Conservation (phyloP, 495 filamentous ascomycete species). For the Penicillium cinerascens region DNA sequence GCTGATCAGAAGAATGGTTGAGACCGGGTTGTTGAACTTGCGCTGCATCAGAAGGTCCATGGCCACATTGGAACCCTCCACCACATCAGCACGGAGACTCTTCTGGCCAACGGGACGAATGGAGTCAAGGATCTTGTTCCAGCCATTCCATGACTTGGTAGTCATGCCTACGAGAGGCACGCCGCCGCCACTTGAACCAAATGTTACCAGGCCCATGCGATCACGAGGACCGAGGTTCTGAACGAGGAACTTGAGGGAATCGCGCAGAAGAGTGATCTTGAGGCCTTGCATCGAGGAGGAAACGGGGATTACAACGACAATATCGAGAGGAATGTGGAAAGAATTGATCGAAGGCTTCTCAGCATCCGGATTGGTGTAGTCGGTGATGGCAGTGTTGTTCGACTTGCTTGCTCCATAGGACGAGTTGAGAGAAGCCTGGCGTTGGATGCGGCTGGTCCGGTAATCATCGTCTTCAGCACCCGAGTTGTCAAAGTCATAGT, state of each 20-base stretch:
- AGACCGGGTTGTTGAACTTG: constrained; percentile 92
- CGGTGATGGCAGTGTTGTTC: constrained; percentile 44
- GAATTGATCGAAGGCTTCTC: constrained; percentile 55
- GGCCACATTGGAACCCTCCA: constrained; percentile 96
- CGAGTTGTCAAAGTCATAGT: constrained; percentile 74
- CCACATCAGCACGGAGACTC: constrained; percentile 92
- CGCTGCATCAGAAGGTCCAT: constrained; percentile 99
- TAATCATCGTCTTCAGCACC: constrained; percentile 94
- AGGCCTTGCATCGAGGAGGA: constrained; percentile 99
- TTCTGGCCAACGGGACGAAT: constrained; percentile 95
- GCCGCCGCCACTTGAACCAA: constrained; percentile 90
- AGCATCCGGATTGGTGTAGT: constrained; percentile 63
- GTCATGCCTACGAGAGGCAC: constrained; percentile 98
- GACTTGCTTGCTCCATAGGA: constrained; percentile 66
- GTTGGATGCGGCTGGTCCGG: constrained; percentile 62
- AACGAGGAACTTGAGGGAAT: constrained; percentile 90
- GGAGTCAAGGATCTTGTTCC: constrained; percentile 80
- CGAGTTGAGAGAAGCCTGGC: constrained; percentile 83
- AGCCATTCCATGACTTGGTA: constrained; percentile 87
- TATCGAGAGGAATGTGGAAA: constrained; percentile 88
- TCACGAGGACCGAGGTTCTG: constrained; percentile 88
- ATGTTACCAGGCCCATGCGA: constrained; percentile 95
- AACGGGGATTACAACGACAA: constrained; percentile 95
- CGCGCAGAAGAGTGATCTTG: constrained; percentile 94
- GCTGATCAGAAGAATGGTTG: constrained; percentile 95